Percentiles rank a stretch among this genome's conserved stretches.
phyloP scores from a whole-genome alignment of 1,284 basidiomycete species.

The Ustilago bromivora region DNA sequence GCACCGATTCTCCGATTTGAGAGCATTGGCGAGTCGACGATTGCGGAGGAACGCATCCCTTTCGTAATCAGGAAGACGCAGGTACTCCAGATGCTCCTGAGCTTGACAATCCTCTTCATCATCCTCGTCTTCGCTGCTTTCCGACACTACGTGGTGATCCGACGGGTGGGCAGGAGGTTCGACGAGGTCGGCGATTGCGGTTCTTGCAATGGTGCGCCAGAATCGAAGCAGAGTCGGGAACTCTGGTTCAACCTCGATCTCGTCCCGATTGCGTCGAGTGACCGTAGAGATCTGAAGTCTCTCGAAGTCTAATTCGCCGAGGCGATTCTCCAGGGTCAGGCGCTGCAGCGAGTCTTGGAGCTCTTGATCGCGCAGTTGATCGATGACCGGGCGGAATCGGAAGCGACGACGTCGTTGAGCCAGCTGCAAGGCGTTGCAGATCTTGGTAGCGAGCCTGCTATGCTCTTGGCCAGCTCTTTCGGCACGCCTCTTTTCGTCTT shows the following conservation, averaged over 20 bases:
- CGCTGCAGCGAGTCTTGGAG: not conserved
- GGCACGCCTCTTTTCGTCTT: not conserved
- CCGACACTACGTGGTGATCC: not conserved
- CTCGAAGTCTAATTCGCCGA: not conserved
- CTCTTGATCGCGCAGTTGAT: not conserved
- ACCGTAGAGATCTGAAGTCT: not conserved
- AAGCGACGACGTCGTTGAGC: constrained; percentile 2
- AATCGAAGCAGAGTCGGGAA: not conserved
- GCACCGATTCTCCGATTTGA: not conserved
- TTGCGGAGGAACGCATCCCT: not conserved
- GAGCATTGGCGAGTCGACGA: not conserved
- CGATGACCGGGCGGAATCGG: constrained; percentile 9
- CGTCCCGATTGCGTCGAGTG: not conserved
- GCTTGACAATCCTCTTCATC: not conserved
- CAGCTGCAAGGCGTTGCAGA: not conserved
- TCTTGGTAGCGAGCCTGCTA: not conserved
- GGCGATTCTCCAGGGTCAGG: not conserved
- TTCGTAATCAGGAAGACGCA: not conserved
- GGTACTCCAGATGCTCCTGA: not conserved
- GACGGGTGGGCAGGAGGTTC: not conserved
- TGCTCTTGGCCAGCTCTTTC: not conserved
- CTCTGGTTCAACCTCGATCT: not conserved
- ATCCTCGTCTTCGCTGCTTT: not conserved
- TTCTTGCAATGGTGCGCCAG: not conserved
- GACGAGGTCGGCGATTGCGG: not conserved